Evolutionary conservation across 1,139 yeast genomes (phyloP), one percentile per base, ranked within the genome.

Genomic region (Saccharomycopsis hybrid): DNA sequence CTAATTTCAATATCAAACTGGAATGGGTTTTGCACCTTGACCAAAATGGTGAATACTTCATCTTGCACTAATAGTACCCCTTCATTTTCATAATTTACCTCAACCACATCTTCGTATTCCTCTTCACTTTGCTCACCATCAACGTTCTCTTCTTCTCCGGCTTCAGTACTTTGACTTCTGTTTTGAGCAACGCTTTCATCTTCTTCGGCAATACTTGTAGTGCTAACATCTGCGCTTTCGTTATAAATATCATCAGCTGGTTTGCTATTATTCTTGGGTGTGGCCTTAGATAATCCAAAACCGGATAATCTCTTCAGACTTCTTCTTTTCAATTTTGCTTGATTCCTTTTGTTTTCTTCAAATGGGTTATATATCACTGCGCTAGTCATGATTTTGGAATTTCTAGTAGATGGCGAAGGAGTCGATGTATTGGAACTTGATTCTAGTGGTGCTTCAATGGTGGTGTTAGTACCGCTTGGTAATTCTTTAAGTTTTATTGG

Each of bases 1-100:
- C 70, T 69, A 3, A 92, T 68, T 43, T 80, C 83, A 8, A 90
- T 66, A 46, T 83, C 88, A 63, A 87, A 88, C 8, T 79, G 77
- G 65, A 80, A 88, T 2, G 96, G 96, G 60, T 92, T 92, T 59
- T 85, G 92, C 7, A 92, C 60, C 2, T 73, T 69, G 1, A 87
- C 68, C 24, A 70, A 65, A 32, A 84, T 66, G 55, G 76, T 80
- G 33, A 74, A 73, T 9, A 71, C 64, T 48, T 83, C 88, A 48
- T 77, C 81, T 54, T 73, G 75, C 2, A 82, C 77, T 13, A 82
- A 58, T 9, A 75, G 63, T 29, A 65, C 62, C 13, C 70, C 72
- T 33, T 62, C 63, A 45, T 62, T 63, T 18, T 50, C 43, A 18
- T 45, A 45, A 31, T 52, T 49, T 29, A 51, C 51, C 18, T 52